A percentile compares a stretch with the other conserved stretches of the same genome.
Conservation (phyloP, 306 rosid genomes). For the Chamaecrista fasciculata region DNA sequence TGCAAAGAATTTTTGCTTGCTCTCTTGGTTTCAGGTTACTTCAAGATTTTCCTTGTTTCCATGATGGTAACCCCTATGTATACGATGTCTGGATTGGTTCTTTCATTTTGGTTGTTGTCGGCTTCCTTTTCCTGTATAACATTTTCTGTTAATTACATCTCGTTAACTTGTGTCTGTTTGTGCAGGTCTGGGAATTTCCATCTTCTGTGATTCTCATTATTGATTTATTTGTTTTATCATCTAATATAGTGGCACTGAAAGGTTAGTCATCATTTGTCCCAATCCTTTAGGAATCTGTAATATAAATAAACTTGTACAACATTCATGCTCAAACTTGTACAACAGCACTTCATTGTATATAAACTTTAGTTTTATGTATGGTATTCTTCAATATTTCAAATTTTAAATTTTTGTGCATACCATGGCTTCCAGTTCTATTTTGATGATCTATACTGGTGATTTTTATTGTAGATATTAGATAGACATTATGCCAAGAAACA, state of each 20-base stretch:
- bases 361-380: slow-evolving; percentile 1
- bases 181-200: slow-evolving; percentile 92
- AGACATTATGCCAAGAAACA: neutral
- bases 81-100: slow-evolving; percentile 13
- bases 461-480: neutral
- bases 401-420: neutral
- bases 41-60: slow-evolving; percentile 76
- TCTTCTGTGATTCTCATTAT: slow-evolving; percentile 69
- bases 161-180: slow-evolving; percentile 28
- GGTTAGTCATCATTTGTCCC: slow-evolving; percentile 41
- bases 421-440: neutral
- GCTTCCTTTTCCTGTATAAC: neutral
- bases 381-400: neutral
- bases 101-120: slow-evolving; percentile 10
- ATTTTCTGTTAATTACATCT: slow-evolving; percentile 10
- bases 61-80: slow-evolving; percentile 58
- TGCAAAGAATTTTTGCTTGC: slow-evolving; percentile 57
- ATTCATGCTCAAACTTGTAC: neutral
- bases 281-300: neutral
- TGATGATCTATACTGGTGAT: neutral
- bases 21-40: slow-evolving; percentile 76
- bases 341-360: neutral
- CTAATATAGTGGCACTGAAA: slow-evolving; percentile 76
- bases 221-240: slow-evolving; percentile 78
- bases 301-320: neutral